Evolutionary conservation across 805 yeast genomes (phyloP).

Genomic region (Nakazawaea anatomiae): DNA sequence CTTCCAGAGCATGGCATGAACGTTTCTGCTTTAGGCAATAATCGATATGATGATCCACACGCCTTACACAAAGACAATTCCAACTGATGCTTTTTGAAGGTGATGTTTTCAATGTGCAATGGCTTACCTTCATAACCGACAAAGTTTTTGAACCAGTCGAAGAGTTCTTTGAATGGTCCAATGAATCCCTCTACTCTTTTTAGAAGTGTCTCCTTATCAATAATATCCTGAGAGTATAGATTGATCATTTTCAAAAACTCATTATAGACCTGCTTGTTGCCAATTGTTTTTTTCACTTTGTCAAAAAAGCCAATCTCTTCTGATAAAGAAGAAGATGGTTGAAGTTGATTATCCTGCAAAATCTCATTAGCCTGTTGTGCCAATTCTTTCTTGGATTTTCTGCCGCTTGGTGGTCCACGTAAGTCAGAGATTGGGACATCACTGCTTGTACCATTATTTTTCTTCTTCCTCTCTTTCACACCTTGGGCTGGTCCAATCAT

Average conservation of each 20-base stretch:
- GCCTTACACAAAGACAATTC: conserved; percentile 89
- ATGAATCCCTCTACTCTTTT: conserved; percentile 81
- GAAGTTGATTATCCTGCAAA: conserved; percentile 5
- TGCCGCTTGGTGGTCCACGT: conserved; percentile 26
- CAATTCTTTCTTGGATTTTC: conserved; percentile 21
- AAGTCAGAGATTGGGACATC: conserved; percentile 46
- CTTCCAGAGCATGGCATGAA: conserved; percentile 97
- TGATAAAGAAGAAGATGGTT: conserved; percentile 17
- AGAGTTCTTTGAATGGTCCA: conserved; percentile 73
- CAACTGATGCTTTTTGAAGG: conserved; percentile 83
- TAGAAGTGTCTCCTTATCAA: conserved; percentile 76
- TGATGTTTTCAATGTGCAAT: conserved; percentile 79
- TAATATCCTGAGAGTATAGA: conserved; percentile 83
- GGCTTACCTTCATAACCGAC: conserved; percentile 88
- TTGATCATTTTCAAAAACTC: conserved; percentile 89
- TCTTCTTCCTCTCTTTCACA: conserved; percentile 19
- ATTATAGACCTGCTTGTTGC: conserved; percentile 83
- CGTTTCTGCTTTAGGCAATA: conserved; percentile 88
- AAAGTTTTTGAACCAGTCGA: conserved; percentile 88
- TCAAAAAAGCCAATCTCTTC: conserved; percentile 92
- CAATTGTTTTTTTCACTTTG: conserved; percentile 81
- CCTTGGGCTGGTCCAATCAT: conserved; percentile 12
- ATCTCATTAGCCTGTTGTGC: conserved; percentile 18
- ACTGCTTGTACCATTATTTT: conserved; percentile 21
- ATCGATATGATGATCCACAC: conserved; percentile 91